Evolutionary conservation across 441 rosid species (phyloP).

Genomic region (Codiaeum variegatum): DNA sequence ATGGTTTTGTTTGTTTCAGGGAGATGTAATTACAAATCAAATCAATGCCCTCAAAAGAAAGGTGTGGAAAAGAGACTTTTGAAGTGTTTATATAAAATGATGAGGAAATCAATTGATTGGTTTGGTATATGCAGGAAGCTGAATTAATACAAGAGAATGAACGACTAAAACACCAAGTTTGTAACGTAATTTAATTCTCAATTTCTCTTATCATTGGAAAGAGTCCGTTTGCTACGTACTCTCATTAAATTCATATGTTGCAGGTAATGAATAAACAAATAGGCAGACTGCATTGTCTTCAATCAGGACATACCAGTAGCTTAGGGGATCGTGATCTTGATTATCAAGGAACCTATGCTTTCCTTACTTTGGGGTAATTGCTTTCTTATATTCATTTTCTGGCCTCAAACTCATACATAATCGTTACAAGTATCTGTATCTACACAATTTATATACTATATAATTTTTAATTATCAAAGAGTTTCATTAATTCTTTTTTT

Average conservation of each 20-base stretch:
- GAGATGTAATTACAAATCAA: slow-evolving; percentile 21
- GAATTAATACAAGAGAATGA: slow-evolving; percentile 29
- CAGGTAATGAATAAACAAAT: slow-evolving; percentile 14
- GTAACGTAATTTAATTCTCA: neutral
- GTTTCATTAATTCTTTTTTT: no score
- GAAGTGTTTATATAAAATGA: neutral
- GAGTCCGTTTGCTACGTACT: no score
- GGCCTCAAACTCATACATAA: no score
- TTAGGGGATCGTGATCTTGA: slow-evolving; percentile 19
- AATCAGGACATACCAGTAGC: slow-evolving; percentile 21
- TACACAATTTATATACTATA: neutral
- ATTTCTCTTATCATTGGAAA: no score
- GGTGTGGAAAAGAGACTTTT: slow-evolving; percentile 20
- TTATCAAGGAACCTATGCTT: slow-evolving; percentile 19
- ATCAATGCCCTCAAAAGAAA: slow-evolving; percentile 28
- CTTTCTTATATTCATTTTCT: neutral
- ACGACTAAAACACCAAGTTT: slow-evolving; percentile 28
- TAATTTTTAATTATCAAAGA: no score
- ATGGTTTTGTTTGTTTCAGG: slow-evolving; percentile 18
- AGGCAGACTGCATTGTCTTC: neutral
- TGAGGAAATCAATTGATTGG: neutral
- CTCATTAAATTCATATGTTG: neutral
- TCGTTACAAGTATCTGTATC: neutral
- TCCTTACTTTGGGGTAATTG: slow-evolving; percentile 38
- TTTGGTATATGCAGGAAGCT: slow-evolving; percentile 22